A percentile compares a stretch with the other conserved stretches of the same genome.
These are phyloP conservation scores for Neoscytalidium dimidiatum DNA, from an alignment of 2,329 filamentous ascomycete species.

Conservation along the genomic window DNA sequence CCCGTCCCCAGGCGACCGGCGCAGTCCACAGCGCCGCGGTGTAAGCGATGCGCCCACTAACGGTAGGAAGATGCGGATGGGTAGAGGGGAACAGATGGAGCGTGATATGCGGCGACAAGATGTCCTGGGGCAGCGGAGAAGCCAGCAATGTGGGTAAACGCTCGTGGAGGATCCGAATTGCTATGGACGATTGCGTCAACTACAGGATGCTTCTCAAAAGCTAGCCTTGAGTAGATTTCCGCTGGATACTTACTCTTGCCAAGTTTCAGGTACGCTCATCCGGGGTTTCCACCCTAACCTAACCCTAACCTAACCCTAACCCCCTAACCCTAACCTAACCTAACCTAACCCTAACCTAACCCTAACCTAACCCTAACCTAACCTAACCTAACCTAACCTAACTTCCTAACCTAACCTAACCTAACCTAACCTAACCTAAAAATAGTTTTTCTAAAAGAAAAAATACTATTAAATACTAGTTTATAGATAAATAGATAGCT, in stretches of 20 bases:
- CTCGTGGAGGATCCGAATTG: constrained; percentile 62
- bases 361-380: too few species aligned
- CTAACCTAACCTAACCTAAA: too few species aligned
- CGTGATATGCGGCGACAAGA: constrained; percentile 63
- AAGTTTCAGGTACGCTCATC: constrained; percentile 63
- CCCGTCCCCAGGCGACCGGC: constrained; percentile 90
- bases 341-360: too few species aligned
- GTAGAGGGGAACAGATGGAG: constrained; percentile 70
- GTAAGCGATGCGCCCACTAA: constrained; percentile 87
- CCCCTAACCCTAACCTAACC: too few species aligned
- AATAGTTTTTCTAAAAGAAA: too few species aligned
- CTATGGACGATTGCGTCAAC: constrained; percentile 36
- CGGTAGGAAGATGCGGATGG: constrained; percentile 86
- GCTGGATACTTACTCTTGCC: constrained; percentile 56
- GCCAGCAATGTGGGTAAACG: constrained; percentile 62
- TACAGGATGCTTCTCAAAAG: neutral
- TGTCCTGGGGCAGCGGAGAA: constrained; percentile 62
- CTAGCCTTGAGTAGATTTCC: neutral
- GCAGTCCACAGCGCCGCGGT: constrained; percentile 94
- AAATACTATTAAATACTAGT: too few species aligned
- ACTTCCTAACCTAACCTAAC: too few species aligned
- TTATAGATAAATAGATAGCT: too few species aligned
- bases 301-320: too few species aligned
- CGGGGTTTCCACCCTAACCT: constrained; percentile 54
- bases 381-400: too few species aligned